Evolutionary conservation across 2,329 filamentous ascomycete species (phyloP).

Genomic region (Thelonectria rubi): DNA sequence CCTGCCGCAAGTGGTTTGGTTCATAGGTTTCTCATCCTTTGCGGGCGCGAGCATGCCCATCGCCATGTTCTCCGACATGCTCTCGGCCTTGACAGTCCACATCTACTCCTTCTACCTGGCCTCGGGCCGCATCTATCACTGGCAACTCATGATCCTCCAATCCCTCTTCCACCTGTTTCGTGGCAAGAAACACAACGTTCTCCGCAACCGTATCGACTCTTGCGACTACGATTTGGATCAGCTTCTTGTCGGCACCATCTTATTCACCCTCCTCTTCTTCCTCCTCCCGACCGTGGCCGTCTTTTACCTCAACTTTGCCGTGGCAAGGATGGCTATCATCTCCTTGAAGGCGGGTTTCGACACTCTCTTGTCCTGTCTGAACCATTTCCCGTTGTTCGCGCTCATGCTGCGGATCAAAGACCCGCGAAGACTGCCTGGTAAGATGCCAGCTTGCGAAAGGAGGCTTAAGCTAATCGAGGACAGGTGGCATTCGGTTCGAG

Average conservation of each 20-base stretch:
- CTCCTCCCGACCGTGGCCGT: slow-evolving; percentile 93
- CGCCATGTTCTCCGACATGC: slow-evolving; percentile 90
- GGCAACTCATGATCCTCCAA: slow-evolving; percentile 96
- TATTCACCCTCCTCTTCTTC: slow-evolving; percentile 96
- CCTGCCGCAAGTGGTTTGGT: slow-evolving; percentile 86
- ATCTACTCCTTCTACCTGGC: slow-evolving; percentile 99
- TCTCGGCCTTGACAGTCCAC: slow-evolving; percentile 91
- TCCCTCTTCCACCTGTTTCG: slow-evolving; percentile 99
- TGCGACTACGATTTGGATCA: slow-evolving; percentile 99
- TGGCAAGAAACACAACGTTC: slow-evolving; percentile 96
- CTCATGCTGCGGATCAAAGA: slow-evolving; percentile 97
- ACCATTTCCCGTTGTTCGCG: slow-evolving; percentile 97
- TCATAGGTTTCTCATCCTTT: slow-evolving; percentile 94
- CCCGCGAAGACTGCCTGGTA: slow-evolving; percentile 84
- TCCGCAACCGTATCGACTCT: slow-evolving; percentile 96
- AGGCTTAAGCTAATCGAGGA: slow-evolving; percentile 14
- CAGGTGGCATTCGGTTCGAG: slow-evolving; percentile 83
- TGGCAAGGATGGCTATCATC: slow-evolving; percentile 94
- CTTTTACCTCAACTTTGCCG: slow-evolving; percentile 96
- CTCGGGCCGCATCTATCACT: slow-evolving; percentile 96
- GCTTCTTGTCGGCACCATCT: slow-evolving; percentile 91
- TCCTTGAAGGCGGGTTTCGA: slow-evolving; percentile 90
- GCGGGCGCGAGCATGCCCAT: slow-evolving; percentile 97
- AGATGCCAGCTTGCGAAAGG: slow-evolving; percentile 30
- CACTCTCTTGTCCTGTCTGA: slow-evolving; percentile 90